Percentiles rank a stretch among this genome's conserved stretches.
Conservation (phyloP, 768 basidiomycete genomes). For the Erythrobasidium yunnanense region DNA sequence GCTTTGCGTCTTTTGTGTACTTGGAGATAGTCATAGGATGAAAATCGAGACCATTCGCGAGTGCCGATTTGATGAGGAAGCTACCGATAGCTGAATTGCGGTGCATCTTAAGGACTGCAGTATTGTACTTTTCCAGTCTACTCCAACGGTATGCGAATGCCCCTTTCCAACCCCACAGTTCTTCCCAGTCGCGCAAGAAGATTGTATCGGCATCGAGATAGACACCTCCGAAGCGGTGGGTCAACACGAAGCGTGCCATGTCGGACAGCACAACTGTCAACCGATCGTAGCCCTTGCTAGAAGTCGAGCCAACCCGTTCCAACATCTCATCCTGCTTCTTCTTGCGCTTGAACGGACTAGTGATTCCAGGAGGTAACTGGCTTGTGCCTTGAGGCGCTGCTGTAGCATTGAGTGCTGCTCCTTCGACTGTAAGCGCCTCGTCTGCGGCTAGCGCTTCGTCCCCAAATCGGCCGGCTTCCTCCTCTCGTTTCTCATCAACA, state of each 20-base stretch:
- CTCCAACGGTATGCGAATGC: constrained; percentile 97
- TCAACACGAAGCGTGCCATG: constrained; percentile 94
- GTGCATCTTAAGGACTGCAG: constrained; percentile 87
- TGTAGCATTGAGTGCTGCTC: constrained; percentile 44
- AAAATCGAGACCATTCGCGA: constrained; percentile 85
- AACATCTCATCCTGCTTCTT: constrained; percentile 49
- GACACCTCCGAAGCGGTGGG: constrained; percentile 88
- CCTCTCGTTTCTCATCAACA: not conserved
- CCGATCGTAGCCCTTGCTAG: constrained; percentile 73
- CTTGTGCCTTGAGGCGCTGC: constrained; percentile 16
- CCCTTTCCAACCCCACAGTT: constrained; percentile 91
- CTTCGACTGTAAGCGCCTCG: constrained; percentile 42
- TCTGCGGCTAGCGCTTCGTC: constrained; percentile 18
- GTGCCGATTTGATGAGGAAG: constrained; percentile 84
- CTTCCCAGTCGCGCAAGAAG: constrained; percentile 94
- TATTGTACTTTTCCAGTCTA: constrained; percentile 83
- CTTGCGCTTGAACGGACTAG: constrained; percentile 19
- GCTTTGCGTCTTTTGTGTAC: constrained; percentile 76
- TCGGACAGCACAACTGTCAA: constrained; percentile 88
- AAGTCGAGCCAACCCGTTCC: constrained; percentile 80
- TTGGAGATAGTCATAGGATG: constrained; percentile 90
- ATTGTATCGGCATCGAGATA: constrained; percentile 96
- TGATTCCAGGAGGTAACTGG: constrained; percentile 29
- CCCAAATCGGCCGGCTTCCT: constrained; percentile 28
- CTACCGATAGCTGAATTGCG: constrained; percentile 81